Percentiles rank a stretch among this genome's conserved stretches.
Evolutionary conservation across 768 basidiomycete genomes (phyloP).

Genomic region (Tricholoma saponaceum): DNA sequence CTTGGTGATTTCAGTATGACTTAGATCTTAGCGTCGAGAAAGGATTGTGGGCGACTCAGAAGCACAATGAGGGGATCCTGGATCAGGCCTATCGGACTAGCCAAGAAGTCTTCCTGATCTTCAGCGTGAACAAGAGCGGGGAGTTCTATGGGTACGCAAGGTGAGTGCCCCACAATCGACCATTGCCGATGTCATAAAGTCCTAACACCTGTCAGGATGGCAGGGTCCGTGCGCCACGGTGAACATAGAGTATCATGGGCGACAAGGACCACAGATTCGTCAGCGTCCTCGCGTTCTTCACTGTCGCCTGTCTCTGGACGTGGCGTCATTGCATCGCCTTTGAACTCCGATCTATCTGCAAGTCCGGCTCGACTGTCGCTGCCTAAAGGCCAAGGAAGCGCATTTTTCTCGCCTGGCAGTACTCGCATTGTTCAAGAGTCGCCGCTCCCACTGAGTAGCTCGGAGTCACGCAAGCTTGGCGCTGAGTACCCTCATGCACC

Average conservation of each 20-base stretch:
- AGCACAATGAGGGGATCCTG: constrained; percentile 85
- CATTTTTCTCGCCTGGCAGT: constrained; percentile 34
- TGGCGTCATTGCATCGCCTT: background rate
- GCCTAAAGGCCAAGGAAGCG: background rate
- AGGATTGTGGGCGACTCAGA: constrained; percentile 89
- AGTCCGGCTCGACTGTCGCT: constrained; percentile 2
- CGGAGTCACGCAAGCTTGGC: background rate
- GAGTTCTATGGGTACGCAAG: constrained; percentile 93
- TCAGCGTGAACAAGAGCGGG: constrained; percentile 90
- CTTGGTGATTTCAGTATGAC: constrained; percentile 47
- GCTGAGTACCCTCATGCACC: constrained; percentile 2
- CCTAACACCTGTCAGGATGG: constrained; percentile 50
- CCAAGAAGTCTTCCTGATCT: constrained; percentile 83
- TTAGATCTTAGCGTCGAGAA: constrained; percentile 75
- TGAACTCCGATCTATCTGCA: constrained; percentile 4
- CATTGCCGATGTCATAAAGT: background rate
- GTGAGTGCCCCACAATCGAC: constrained; percentile 33
- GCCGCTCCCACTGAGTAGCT: constrained; percentile 26
- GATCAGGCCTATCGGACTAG: constrained; percentile 94
- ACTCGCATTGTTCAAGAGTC: constrained; percentile 39
- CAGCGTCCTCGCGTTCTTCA: constrained; percentile 26
- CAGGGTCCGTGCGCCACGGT: constrained; percentile 52
- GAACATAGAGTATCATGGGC: constrained; percentile 58
- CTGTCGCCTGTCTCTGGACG: constrained; percentile 16
- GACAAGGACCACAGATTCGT: constrained; percentile 31